phyloP scores from a whole-genome alignment of 805 yeast genomes.

The Saccharomycopsis fibuligera region DNA sequence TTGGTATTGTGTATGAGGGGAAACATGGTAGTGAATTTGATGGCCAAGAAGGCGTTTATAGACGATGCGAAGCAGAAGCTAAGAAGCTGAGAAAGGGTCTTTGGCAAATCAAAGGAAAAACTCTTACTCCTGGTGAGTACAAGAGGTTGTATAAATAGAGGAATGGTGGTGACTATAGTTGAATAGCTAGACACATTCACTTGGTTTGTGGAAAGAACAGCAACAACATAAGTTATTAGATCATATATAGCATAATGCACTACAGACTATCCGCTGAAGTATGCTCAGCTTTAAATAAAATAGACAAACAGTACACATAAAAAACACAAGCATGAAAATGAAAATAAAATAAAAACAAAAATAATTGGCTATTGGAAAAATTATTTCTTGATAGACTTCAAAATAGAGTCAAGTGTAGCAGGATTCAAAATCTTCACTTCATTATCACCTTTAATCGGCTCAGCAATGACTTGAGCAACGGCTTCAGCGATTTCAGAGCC shows the following conservation, averaged over 20 bases:
- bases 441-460: conserved; percentile 20
- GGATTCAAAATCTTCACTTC: conserved; percentile 23
- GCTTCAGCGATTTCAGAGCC: conserved; percentile 63
- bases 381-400: not conserved
- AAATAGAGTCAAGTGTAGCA: conserved; percentile 1
- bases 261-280: too few relatives aligned
- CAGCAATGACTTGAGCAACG: conserved; percentile 39
- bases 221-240: too few relatives aligned
- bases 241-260: too few relatives aligned
- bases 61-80: conserved; percentile 55
- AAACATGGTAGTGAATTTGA: conserved; percentile 81
- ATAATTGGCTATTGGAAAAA: not conserved
- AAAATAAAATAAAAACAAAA: not conserved
- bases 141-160: conserved; percentile 41
- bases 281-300: too few relatives aligned
- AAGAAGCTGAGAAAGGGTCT: conserved; percentile 53
- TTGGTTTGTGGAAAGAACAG: too few relatives aligned
- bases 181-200: too few relatives aligned
- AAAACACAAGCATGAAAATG: not conserved
- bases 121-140: conserved; percentile 71
- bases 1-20: conserved; percentile 85
- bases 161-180: too few relatives aligned
- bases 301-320: not conserved
- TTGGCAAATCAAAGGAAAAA: conserved; percentile 53
- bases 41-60: conserved; percentile 57